These are phyloP conservation scores for Sarocladium brachiariae DNA, from an alignment of 2,329 filamentous ascomycete genomes.

Conservation along the genomic window DNA sequence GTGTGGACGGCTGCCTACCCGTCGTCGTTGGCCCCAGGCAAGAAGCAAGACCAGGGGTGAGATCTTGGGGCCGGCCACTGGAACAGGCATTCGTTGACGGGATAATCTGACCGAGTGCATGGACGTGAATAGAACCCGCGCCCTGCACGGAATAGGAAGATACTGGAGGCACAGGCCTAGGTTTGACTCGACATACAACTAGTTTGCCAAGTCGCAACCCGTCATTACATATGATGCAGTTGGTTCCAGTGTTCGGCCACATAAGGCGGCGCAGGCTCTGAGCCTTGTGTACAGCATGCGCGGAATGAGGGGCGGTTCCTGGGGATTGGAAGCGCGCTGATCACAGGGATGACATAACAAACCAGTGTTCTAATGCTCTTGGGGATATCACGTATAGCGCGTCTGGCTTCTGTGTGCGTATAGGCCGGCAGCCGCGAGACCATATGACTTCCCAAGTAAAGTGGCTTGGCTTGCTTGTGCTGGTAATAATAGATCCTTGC, in stretches of 20 bases:
- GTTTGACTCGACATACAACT: not conserved
- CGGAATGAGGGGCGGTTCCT: not conserved
- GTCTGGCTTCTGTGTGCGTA: too few species aligned
- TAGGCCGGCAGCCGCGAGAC: too few species aligned
- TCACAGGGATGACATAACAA: too few species aligned
- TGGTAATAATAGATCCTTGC: not conserved
- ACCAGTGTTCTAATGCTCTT: too few species aligned
- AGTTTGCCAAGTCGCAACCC: slow-evolving; percentile 1
- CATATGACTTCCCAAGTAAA: not conserved
- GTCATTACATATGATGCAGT: not conserved
- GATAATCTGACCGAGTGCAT: slow-evolving; percentile 6
- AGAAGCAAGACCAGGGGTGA: not conserved
- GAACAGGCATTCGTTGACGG: not conserved
- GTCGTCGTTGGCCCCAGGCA: too few species aligned
- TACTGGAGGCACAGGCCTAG: not conserved
- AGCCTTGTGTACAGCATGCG: not conserved
- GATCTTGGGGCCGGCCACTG: not conserved
- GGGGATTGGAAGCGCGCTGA: not conserved
- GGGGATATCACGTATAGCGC: too few species aligned
- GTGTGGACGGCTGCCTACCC: too few species aligned
- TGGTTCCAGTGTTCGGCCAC: not conserved
- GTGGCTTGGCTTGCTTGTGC: not conserved
- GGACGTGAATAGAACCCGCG: slow-evolving; percentile 1
- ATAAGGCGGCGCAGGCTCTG: not conserved
- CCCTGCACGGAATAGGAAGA: not conserved